Evolutionary conservation across 345 rosid species (phyloP).

Genomic region (Gossypium arboreum): DNA sequence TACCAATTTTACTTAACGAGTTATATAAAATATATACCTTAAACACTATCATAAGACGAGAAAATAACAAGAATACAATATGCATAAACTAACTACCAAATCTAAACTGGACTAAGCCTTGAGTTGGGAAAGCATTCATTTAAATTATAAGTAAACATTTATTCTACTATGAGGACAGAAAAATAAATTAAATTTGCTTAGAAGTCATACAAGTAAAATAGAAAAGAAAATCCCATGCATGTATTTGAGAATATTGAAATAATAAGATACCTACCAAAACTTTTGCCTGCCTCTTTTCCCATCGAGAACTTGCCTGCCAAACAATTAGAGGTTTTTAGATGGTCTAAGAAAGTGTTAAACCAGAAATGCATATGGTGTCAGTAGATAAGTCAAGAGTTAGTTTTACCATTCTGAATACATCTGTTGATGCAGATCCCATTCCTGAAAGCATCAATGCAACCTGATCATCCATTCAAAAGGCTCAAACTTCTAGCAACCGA

Average conservation of each 20-base stretch:
- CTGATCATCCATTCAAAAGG: constrained; percentile 41
- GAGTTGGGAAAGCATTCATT: no score
- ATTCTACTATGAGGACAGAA: background rate
- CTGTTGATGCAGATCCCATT: constrained; percentile 71
- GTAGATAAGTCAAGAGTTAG: background rate
- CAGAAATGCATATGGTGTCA: background rate
- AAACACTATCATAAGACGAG: no score
- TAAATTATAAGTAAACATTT: no score
- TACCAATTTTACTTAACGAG: no score
- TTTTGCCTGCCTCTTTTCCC: constrained; percentile 93
- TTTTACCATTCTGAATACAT: constrained; percentile 89
- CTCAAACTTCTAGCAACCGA: background rate
- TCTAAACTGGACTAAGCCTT: no score
- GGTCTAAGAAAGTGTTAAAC: background rate
- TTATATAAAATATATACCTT: no score
- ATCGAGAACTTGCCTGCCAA: constrained; percentile 79
- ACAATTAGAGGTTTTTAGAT: constrained; percentile 4
- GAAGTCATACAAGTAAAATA: background rate
- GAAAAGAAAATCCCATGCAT: background rate
- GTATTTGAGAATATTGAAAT: background rate
- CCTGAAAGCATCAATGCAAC: constrained; percentile 97
- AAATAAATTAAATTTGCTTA: background rate
- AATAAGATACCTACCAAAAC: constrained; percentile 60
- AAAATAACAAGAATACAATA: no score
- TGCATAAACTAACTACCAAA: no score